Percentiles rank a stretch among this genome's conserved stretches.
Evolutionary conservation across 1,284 basidiomycete species (phyloP).

Genomic region (Cystobasidium sp.): DNA sequence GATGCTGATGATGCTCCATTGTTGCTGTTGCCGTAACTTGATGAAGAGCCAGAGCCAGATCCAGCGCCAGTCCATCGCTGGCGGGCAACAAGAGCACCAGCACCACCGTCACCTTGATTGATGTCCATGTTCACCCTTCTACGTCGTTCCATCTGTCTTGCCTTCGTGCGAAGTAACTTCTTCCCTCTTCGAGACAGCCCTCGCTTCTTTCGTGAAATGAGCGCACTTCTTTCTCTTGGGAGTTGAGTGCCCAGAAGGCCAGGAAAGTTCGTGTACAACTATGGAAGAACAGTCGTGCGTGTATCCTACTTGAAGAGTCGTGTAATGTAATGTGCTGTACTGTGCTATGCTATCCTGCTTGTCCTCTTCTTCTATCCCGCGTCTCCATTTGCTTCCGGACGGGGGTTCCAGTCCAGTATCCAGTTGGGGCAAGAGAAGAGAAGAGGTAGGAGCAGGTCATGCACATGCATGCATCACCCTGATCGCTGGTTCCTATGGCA

Average conservation of each 20-base stretch:
- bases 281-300: background rate
- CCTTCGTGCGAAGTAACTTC: background rate
- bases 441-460: no score
- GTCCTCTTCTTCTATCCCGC: no score
- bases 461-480: no score
- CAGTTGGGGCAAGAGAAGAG: no score
- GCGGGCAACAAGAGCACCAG: background rate
- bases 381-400: no score
- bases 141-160: background rate
- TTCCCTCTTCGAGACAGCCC: background rate
- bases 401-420: no score
- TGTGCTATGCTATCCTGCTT: no score
- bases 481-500: no score
- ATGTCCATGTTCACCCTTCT: background rate
- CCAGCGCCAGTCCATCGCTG: background rate
- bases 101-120: background rate
- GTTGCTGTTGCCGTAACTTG: slow-evolving; percentile 4
- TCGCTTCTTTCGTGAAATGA: background rate
- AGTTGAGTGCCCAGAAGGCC: background rate
- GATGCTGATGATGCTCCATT: background rate
- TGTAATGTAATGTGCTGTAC: no score
- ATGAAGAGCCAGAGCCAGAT: background rate
- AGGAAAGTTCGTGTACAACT: background rate
- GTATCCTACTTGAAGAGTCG: background rate
- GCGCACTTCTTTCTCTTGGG: slow-evolving; percentile 1